A percentile compares a stretch with the other conserved stretches of the same genome.
phyloP scores from a whole-genome alignment of 495 filamentous ascomycete species.

The Delitschia confertaspora region DNA sequence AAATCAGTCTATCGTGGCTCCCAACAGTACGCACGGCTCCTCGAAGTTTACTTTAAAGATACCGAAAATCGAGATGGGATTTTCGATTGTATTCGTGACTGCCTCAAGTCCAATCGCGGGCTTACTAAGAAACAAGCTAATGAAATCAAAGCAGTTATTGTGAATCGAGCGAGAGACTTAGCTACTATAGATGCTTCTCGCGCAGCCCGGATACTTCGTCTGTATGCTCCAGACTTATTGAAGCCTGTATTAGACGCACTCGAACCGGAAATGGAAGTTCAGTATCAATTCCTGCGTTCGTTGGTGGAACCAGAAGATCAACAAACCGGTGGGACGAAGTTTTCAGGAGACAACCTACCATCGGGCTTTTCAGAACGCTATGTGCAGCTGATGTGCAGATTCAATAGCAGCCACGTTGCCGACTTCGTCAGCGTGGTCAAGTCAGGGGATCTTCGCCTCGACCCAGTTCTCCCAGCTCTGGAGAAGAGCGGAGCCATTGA shows the following conservation, averaged over 20 bases:
- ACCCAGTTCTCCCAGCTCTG: slow-evolving; percentile 74
- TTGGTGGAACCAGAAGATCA: slow-evolving; percentile 62
- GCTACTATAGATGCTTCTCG: slow-evolving; percentile 57
- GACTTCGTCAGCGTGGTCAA: slow-evolving; percentile 73
- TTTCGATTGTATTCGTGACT: slow-evolving; percentile 75
- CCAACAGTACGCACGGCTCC: slow-evolving; percentile 66
- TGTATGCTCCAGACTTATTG: slow-evolving; percentile 63
- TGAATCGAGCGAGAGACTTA: slow-evolving; percentile 57
- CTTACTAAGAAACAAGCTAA: slow-evolving; percentile 65
- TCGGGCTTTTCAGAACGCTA: slow-evolving; percentile 67
- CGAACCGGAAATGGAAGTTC: slow-evolving; percentile 50
- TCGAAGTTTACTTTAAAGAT: slow-evolving; percentile 82
- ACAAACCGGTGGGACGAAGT: slow-evolving; percentile 34
- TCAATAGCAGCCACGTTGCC: slow-evolving; percentile 72
- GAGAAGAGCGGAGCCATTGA: slow-evolving; percentile 85
- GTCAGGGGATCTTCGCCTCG: slow-evolving; percentile 70
- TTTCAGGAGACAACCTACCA: slow-evolving; percentile 34
- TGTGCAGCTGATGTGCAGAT: slow-evolving; percentile 80
- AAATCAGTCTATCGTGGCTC: slow-evolving; percentile 80
- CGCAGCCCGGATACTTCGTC: slow-evolving; percentile 61
- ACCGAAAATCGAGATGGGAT: slow-evolving; percentile 59
- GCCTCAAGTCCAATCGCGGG: slow-evolving; percentile 60
- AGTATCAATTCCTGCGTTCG: slow-evolving; percentile 69
- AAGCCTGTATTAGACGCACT: slow-evolving; percentile 56
- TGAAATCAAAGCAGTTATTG: slow-evolving; percentile 65